Percentiles rank a stretch among this genome's conserved stretches.
These are phyloP conservation scores for Aspergillus oerlinghausenensis DNA, from an alignment of 2,329 filamentous ascomycete genomes.

Conservation along the genomic window DNA sequence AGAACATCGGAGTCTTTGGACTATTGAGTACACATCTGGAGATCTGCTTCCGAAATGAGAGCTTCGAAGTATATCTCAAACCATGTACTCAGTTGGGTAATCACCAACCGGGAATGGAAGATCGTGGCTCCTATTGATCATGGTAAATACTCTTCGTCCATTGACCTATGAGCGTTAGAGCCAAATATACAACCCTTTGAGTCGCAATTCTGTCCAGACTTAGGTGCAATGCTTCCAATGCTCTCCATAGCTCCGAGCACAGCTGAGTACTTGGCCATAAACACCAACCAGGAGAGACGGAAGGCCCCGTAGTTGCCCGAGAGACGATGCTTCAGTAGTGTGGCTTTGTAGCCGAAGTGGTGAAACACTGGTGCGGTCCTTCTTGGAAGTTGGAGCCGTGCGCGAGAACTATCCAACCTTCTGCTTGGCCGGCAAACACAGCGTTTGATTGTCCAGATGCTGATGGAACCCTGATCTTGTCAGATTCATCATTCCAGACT, in stretches of 20 bases:
- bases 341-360: constrained; percentile 1
- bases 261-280: not conserved
- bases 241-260: not conserved
- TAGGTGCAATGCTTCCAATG: not conserved
- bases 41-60: not conserved
- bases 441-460: not conserved
- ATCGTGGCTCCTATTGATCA: not conserved
- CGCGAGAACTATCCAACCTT: constrained; percentile 9
- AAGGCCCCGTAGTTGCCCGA: constrained; percentile 12
- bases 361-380: constrained; percentile 22
- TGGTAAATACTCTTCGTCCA: not conserved
- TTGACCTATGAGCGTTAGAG: not conserved
- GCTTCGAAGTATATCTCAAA: not conserved
- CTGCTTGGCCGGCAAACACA: constrained; percentile 2
- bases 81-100: not conserved
- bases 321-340: constrained; percentile 7
- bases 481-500: not conserved
- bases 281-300: not conserved
- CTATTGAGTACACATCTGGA: not conserved
- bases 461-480: not conserved
- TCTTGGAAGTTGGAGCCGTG: constrained; percentile 6
- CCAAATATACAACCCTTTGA: not conserved
- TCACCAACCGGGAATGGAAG: not conserved
- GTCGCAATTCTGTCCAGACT: not conserved
- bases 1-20: not conserved